Conservation (phyloP, 2,329 filamentous ascomycete species). For the Diaporthe velutina region DNA sequence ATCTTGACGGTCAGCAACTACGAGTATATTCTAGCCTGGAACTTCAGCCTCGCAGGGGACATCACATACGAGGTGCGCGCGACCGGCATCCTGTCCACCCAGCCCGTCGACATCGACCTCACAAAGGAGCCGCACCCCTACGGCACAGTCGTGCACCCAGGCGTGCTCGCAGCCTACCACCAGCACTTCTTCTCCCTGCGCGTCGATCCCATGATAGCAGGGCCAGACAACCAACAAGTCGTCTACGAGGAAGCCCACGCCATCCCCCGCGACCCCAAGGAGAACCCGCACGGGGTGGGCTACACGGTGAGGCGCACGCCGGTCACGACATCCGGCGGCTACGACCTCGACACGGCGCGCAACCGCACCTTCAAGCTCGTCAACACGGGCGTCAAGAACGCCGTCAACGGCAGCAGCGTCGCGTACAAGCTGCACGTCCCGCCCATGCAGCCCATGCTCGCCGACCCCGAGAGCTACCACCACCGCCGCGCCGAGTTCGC, state of each 20-base stretch:
- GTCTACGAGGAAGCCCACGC: constrained; percentile 71
- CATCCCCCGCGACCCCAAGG: constrained; percentile 55
- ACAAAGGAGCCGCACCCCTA: constrained; percentile 62
- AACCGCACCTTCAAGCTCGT: constrained; percentile 71
- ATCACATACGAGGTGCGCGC: constrained; percentile 41
- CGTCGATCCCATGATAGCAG: constrained; percentile 73
- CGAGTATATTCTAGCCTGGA: constrained; percentile 56
- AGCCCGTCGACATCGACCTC: constrained; percentile 65
- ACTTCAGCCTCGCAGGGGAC: constrained; percentile 62
- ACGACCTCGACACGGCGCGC: constrained; percentile 59
- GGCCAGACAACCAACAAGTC: constrained; percentile 65
- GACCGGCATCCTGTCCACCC: constrained; percentile 67
- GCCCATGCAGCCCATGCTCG: constrained; percentile 70
- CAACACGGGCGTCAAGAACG: constrained; percentile 64
- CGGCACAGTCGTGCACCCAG: constrained; percentile 72
- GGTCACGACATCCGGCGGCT: constrained; percentile 59
- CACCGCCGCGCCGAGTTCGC: constrained; percentile 53
- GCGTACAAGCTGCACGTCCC: constrained; percentile 69
- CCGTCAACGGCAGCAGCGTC: constrained; percentile 65
- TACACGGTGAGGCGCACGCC: constrained; percentile 63
- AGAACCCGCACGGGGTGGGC: constrained; percentile 63
- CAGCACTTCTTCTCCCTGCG: constrained; percentile 82
- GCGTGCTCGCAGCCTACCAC: constrained; percentile 75
- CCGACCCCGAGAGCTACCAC: constrained; percentile 54
- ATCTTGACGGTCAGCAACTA: constrained; percentile 71